Evolutionary conservation across 1,284 basidiomycete genomes (phyloP), one percentile per base, ranked within the genome.

Genomic region (Ganoderma lingzhi): DNA sequence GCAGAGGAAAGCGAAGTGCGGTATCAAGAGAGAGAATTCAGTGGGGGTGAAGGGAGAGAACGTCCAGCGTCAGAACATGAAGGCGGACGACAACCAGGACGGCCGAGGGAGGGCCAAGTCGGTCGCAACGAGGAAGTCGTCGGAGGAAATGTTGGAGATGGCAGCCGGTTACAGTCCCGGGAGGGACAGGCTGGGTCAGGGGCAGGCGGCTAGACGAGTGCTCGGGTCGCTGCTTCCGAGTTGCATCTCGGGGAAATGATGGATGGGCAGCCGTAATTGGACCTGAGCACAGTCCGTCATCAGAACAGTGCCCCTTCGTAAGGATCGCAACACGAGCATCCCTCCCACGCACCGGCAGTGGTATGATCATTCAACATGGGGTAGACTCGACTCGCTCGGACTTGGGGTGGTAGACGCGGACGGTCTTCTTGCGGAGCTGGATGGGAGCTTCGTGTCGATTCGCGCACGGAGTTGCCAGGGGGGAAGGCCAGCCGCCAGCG

Each of bases 11-110:
- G 60, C 35, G 62, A 53, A 44, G 62, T 56, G 12, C 9, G 60
- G 42, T 44, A 56, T n/a, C 61, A 67, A 41, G 60, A 53, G 60
- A 53, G 45, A 51, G 63, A 28, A 37, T 8, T 37, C 28, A 48
- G 51, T 35, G 42, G 64, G 42, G 68, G 32, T 55, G 30, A 58
- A 64, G 66, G 63, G 64, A 71, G 67, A 67, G 61, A 73, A 73
- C 72, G 72, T 64, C 70, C 72, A 73, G 72, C 72, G 72, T 73
- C 72, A 73, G 70, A 71, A 73, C 72, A 73, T 73, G 72, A 70
- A 69, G 70, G 68, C 65, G 72, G 70, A 73, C 72, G 70, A 73
- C 65, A 73, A 73, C 65, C 62, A 70, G 59, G 70, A 62, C 45
- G 61, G 59, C 58, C 30, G 58, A 37, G 17, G 48, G 19, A 42